These are phyloP conservation scores for Diplodia corticola DNA, from an alignment of 2,329 filamentous ascomycete genomes.

Conservation along the genomic window DNA sequence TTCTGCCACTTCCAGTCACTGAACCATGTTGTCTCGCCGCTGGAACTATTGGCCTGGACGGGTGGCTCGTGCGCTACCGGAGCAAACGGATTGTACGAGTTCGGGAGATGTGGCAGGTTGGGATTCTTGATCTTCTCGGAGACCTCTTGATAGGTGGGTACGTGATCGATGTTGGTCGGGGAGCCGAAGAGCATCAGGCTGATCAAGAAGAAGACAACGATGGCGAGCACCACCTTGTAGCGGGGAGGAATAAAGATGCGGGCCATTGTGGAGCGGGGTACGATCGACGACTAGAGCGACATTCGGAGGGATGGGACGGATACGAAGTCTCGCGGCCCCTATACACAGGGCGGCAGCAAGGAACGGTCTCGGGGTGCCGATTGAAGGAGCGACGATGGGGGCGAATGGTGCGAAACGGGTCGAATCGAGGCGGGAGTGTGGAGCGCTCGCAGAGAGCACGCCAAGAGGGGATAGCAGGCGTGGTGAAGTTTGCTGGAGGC, in stretches of 20 bases:
- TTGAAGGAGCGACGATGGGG: not conserved
- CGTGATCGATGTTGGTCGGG: constrained; percentile 35
- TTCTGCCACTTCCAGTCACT: constrained; percentile 87
- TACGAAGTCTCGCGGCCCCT: constrained; percentile 11
- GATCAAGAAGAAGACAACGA: constrained; percentile 36
- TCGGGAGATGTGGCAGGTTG: constrained; percentile 31
- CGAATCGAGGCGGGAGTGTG: not conserved
- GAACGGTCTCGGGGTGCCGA: not conserved
- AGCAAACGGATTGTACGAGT: constrained; percentile 64
- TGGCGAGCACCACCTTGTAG: constrained; percentile 47
- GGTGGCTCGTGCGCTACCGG: constrained; percentile 69
- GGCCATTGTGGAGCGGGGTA: constrained; percentile 9
- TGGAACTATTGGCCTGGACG: constrained; percentile 74
- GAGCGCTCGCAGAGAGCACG: not conserved
- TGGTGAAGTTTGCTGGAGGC: not conserved
- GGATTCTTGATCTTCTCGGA: constrained; percentile 43
- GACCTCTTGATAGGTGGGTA: constrained; percentile 40
- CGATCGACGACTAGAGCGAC: constrained; percentile 8
- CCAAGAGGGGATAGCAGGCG: not conserved
- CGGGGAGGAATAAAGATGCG: constrained; percentile 29
- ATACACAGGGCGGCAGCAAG: constrained; percentile 7
- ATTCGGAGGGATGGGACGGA: constrained; percentile 6
- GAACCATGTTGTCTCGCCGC: constrained; percentile 80
- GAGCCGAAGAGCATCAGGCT: constrained; percentile 42
- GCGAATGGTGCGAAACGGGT: not conserved